Evolutionary conservation across 2,329 filamentous ascomycete genomes (phyloP), one percentile per base, ranked within the genome.

Genomic region (Claviceps digitariae): DNA sequence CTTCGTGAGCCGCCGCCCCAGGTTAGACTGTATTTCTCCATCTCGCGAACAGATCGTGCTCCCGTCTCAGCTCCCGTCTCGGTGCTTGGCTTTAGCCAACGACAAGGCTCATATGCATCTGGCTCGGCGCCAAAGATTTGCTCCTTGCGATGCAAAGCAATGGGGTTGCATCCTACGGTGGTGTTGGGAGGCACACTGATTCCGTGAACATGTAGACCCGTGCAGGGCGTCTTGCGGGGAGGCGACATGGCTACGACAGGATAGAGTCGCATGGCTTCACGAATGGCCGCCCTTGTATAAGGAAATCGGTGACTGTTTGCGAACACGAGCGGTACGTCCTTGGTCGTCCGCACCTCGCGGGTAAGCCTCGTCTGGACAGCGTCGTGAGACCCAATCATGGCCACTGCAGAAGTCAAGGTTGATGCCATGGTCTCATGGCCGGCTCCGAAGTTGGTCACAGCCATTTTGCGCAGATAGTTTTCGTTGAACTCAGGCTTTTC

Each of bases 371-470:
- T 25, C 44, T 72, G 69, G 0, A 69, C 62, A 0, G 61, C 57
- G 0, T 58, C 41, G 31, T 74, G 66, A 0, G 69, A 68, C 1
- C 68, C 74, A 25, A 79, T 65, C 67, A 76, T 70, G 48, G 72
- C 65, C 48, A 80, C 60, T 23, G 70, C 64, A 3, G 76, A 72
- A 0, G 75, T 78, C 7, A 79, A 59, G 0, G 76, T 75, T 1
- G 75, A 75, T 12, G 74, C 74, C 66, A 77, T 69, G 0, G 76
- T 79, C 58, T 79, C 76, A 55, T 79, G 76, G 0, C 76, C 76
- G 1, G 76, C 76, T 12, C 76, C 76, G 57, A 79, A 78, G 56
- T 79, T 79, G 2, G 76, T 78, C 2, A 77, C 66, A 2, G 73
- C 74, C 67, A 78, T 74, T 29, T 75, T 73, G 2, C 72, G 70